phyloP scores from a whole-genome alignment of 345 rosid genomes.

The Aquilaria sinensis region DNA sequence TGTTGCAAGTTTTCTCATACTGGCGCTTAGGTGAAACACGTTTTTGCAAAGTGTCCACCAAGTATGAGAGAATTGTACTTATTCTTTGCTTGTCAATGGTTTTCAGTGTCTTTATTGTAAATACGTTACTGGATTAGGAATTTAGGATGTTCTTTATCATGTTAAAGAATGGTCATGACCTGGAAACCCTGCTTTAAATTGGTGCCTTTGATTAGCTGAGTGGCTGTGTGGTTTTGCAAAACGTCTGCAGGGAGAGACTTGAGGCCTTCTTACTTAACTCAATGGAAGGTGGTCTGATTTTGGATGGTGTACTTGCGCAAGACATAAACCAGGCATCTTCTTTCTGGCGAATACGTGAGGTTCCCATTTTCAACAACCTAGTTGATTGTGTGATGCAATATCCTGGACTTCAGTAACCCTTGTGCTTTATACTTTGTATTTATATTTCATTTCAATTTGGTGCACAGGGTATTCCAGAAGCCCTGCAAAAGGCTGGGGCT shows the following conservation, averaged over 20 bases:
- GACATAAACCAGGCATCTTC: slow-evolving; percentile 88
- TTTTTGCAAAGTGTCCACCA: too few relatives aligned
- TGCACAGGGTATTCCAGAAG: slow-evolving; percentile 78
- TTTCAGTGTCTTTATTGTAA: too few relatives aligned
- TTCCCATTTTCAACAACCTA: slow-evolving; percentile 20
- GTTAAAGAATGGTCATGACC: too few relatives aligned
- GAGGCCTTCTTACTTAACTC: slow-evolving; percentile 79
- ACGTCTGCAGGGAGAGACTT: slow-evolving; percentile 70
- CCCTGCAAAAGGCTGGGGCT: slow-evolving; percentile 81
- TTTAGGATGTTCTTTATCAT: too few relatives aligned
- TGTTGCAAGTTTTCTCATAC: too few relatives aligned
- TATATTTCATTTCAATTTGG: slow-evolving; percentile 6
- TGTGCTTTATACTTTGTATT: not conserved
- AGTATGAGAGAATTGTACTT: too few relatives aligned
- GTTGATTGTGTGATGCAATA: not conserved
- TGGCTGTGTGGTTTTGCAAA: slow-evolving; percentile 3
- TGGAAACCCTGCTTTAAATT: not conserved
- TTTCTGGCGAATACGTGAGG: slow-evolving; percentile 95
- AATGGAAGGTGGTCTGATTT: slow-evolving; percentile 75
- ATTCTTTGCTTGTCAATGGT: too few relatives aligned
- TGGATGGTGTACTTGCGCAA: slow-evolving; percentile 93
- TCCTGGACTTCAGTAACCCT: not conserved
- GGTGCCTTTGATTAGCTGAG: not conserved
- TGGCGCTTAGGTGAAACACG: too few relatives aligned
- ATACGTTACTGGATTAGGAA: too few relatives aligned